These are phyloP conservation scores for Claviceps quebecensis DNA, from an alignment of 2,329 filamentous ascomycete species.

Conservation along the genomic window DNA sequence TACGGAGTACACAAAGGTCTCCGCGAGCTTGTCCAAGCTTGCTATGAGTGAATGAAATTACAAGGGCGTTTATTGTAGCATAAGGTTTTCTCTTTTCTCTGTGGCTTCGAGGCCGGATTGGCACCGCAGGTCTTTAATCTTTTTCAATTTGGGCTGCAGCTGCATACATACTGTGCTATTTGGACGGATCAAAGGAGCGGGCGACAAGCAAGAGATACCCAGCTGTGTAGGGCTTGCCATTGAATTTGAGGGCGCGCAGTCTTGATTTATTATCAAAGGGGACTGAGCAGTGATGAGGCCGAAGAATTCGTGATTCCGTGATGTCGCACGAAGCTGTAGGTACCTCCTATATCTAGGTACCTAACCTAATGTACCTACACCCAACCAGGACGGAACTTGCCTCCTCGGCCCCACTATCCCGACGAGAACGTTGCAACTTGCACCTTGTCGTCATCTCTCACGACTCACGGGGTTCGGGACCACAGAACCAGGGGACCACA, in stretches of 20 bases:
- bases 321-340: not conserved
- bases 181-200: not conserved
- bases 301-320: not conserved
- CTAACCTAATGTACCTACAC: not conserved
- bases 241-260: not conserved
- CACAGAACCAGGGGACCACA: not conserved
- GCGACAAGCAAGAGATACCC: constrained; percentile 6
- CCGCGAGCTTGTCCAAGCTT: not conserved
- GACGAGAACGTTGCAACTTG: not conserved
- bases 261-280: not conserved
- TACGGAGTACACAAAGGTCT: not conserved
- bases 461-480: not conserved
- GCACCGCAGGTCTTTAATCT: not conserved
- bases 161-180: not conserved
- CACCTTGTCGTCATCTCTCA: not conserved
- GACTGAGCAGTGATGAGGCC: not conserved
- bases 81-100: not conserved
- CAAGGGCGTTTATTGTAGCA: not conserved
- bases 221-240: constrained; percentile 5
- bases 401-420: no score
- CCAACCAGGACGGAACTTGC: no score
- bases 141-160: not conserved
- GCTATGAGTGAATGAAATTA: constrained; percentile 3
- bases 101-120: not conserved
- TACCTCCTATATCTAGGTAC: no score